phyloP scores from a whole-genome alignment of 257 asterid species.

The Plectranthus barbatus region DNA sequence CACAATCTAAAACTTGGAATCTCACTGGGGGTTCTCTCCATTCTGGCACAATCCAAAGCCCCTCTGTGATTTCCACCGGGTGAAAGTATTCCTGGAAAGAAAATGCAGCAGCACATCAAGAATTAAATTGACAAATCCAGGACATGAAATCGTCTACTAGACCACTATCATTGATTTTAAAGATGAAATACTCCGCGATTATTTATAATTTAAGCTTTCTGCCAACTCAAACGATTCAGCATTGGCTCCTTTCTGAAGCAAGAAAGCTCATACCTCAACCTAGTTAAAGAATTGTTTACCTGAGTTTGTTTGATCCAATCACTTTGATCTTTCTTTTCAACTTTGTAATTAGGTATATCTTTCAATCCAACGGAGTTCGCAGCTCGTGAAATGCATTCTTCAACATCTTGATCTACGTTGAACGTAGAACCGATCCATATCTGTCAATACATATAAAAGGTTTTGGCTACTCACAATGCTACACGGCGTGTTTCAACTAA shows the following conservation, averaged over 20 bases:
- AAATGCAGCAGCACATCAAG: not conserved
- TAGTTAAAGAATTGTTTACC: constrained; percentile 24
- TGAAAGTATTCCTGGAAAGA: constrained; percentile 65
- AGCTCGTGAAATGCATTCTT: constrained; percentile 68
- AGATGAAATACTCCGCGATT: not conserved
- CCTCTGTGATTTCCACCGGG: constrained; percentile 68
- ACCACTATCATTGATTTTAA: not conserved
- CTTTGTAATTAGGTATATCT: constrained; percentile 50
- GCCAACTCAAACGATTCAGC: not conserved
- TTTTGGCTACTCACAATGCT: too few species aligned
- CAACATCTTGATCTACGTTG: constrained; percentile 54
- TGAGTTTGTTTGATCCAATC: constrained; percentile 76
- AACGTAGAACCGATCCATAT: constrained; percentile 61
- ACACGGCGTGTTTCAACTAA: not conserved
- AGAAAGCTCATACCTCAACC: not conserved
- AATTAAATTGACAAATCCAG: too few species aligned
- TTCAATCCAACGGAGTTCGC: constrained; percentile 75
- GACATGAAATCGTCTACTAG: too few species aligned
- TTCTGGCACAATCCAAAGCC: constrained; percentile 91
- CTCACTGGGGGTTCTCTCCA: constrained; percentile 84
- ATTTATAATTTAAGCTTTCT: not conserved
- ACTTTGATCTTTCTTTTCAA: constrained; percentile 55
- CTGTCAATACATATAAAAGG: constrained; percentile 24
- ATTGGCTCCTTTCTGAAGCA: too few species aligned
- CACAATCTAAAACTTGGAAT: not conserved